Evolutionary conservation across 176 grass and related monocot species (phyloP), one percentile per base, ranked within the genome.

Genomic region (Leersia perrieri): DNA sequence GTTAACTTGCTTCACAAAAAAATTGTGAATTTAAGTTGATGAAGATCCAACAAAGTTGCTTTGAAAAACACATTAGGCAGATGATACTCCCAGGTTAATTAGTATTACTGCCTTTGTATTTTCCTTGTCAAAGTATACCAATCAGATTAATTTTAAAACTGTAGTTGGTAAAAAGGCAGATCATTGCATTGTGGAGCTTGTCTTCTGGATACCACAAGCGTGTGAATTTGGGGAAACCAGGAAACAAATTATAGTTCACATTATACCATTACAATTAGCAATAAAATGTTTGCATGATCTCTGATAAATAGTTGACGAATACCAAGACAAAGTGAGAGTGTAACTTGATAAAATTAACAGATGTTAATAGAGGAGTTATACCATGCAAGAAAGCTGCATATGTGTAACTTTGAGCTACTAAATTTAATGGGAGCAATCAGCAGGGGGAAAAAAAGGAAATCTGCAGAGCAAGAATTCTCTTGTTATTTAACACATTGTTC

Each of bases 1-100:
- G 57, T 89, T 72, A 77, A 31, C 33, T 72, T 84, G 13, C 29
- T 83, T 68, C 74, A 75, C 26, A 63, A 22, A 66, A 29, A 35
- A 76, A 20, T 68, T 70, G 47, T 25, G 3, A 80, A 41, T 20
- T 68, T 27, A 74, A 88, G 25, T 70, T 40, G 63, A n/a, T 44
- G 0, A 78, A 51, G 58, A 66, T 41, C 3, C 57, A 70, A 13
- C 25, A 35, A 2, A 70, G 36, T 51, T 51, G 16, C 39, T 30
- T 81, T 28, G 7, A 23, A 18, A 66, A 33, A 58, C 30, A 72
- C 34, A 63, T 10, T 36, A 29, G 5, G 3, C 39, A 62, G 10
- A 61, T 20, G 20, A 45, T 81, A 58, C 25, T 35, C 30, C 10
- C 49, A 63, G 13, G 70, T 11, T 75, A 75, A 49, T n/a, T 49